Base-by-base conservation (phyloP, 768 basidiomycete species). In the Mycena floridula region DNA sequence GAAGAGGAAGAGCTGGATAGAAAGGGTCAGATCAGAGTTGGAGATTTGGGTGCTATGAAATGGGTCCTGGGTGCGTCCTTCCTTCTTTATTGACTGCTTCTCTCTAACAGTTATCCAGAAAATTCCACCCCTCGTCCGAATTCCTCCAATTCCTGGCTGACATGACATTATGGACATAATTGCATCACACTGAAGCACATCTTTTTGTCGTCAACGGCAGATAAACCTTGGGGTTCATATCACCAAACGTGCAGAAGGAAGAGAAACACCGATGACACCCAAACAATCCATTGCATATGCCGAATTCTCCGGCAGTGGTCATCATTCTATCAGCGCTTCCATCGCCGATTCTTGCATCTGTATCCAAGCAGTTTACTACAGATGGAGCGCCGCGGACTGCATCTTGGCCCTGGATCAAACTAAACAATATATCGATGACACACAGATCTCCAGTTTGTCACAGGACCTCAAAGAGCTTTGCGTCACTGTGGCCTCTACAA, bases 271-370 rank as follows among this genome's bases (percentile, higher is more conserved):
- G 16, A 16, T 27, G 23, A n/a, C n/a, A n/a, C n/a, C n/a, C n/a
- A n/a, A n/a, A n/a, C 53, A 55, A 22, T 77, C 73, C 8, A 54
- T 56, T 20, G 77, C 81, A 2, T 95, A 86, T 55, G 60, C 55
- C 12, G 81, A 85, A 40, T 93, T 97, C 62, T 59, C 91, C 90
- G 0, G 72, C 82, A 2, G 72, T 95, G 22, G 65, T 96, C 15
- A 70, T 96, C 21, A 72, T 93, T 21, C 58, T 97, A 12, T 87
- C 90, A 2, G 91, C 89, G 0, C 76, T 97, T 11, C 88, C 91
- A 1, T 59, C 72, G n/a, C n/a, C n/a, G n/a, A n/a, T 11, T 67
- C 71, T 32, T 86, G 89, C 55, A 23, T 28, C 18, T 40, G n/a
- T 43, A 45, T 39, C 7, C 42, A 28, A n/a, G n/a, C n/a, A n/a